These are phyloP conservation scores for Talaromyces sp. DNA, from an alignment of 2,329 filamentous ascomycete species.

Conservation along the genomic window DNA sequence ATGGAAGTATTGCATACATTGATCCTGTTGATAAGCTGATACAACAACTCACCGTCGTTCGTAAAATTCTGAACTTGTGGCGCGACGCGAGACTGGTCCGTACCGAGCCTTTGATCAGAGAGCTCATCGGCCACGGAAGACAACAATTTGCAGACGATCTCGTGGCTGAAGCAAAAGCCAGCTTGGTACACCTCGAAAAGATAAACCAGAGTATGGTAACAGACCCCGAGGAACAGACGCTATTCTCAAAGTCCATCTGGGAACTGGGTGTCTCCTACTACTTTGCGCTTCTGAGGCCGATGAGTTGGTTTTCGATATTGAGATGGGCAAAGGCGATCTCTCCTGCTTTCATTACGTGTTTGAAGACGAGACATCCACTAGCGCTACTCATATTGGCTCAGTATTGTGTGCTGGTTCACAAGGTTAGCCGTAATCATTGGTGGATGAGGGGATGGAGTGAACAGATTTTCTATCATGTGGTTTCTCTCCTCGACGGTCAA, in stretches of 20 bases:
- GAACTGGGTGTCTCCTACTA: conserved; percentile 9
- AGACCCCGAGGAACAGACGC: conserved; percentile 5
- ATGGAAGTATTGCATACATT: neutral
- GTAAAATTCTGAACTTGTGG: conserved; percentile 4
- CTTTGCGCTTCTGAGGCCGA: conserved; percentile 1
- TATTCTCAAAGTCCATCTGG: conserved; percentile 2
- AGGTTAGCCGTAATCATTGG: conserved; percentile 8
- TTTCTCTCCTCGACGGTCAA: conserved; percentile 11
- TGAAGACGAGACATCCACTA: conserved; percentile 10
- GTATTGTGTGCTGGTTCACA: conserved; percentile 11
- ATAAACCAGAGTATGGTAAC: conserved; percentile 8
- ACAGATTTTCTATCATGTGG: conserved; percentile 7
- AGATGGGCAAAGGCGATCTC: conserved; percentile 11
- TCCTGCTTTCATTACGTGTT: neutral
- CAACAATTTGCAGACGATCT: neutral
- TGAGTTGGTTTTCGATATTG: conserved; percentile 12
- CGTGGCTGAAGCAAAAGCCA: conserved; percentile 4
- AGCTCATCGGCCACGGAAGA: conserved; percentile 7
- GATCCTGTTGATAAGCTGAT: conserved; percentile 13
- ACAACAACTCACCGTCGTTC: conserved; percentile 10
- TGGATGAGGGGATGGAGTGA: conserved; percentile 17
- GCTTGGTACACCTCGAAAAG: conserved; percentile 1
- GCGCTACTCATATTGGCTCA: conserved; percentile 14
- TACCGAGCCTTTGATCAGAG: conserved; percentile 6
- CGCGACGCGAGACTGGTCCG: neutral